Base-by-base conservation (phyloP, 1,139 yeast species). In the Debaryomycetaceae sp. region DNA sequence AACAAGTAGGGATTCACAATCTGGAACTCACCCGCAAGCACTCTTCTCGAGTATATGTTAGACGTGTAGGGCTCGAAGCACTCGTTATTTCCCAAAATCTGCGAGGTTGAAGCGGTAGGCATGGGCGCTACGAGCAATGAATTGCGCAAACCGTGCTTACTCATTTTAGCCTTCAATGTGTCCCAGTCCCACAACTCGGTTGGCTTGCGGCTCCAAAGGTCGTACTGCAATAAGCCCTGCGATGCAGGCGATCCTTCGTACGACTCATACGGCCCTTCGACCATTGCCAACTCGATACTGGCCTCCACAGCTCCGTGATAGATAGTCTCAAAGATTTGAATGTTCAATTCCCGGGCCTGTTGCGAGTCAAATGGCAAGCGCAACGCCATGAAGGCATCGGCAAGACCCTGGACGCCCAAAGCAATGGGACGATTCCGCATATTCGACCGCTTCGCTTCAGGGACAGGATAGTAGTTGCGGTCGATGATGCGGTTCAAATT, bases 101-200 rank as follows among this genome's bases (percentile, higher is more conserved):
- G 78, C 3, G 77, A 72, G 7, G 77, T 71, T 12, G 77, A 70
- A 16, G 78, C 78, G 31, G 78, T 72, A 27, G 78, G 78, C 78
- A 72, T 72, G 35, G 77, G 77, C 2, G 77, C 78, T 33, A 72
- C 73, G 36, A 72, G 57, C 28, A 72, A 53, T n/a, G 77, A 72
- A 53, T 72, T 72, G 47, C 77, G 58, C 30, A 72, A 44, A 31
- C 78, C 78, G 39, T 62, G 55, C 33, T 52, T 51, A 27, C 58
- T 58, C 34, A 71, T 50, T 31, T 57, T 54, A 33, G 49, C 55
- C 48, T 69, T 70, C 38, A 72, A 52, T 11, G 49, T 32, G 42
- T 68, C 75, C 78, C 78, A 72, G 40, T 72, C 74, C 61, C 62
- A 71, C 41, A 70, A 60, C 38, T 63, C 70, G 30, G 75, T 61